Percentiles rank a stretch among this genome's conserved stretches.
Conservation (phyloP, 2,329 filamentous ascomycete species). For the Penicillium corylophilum region DNA sequence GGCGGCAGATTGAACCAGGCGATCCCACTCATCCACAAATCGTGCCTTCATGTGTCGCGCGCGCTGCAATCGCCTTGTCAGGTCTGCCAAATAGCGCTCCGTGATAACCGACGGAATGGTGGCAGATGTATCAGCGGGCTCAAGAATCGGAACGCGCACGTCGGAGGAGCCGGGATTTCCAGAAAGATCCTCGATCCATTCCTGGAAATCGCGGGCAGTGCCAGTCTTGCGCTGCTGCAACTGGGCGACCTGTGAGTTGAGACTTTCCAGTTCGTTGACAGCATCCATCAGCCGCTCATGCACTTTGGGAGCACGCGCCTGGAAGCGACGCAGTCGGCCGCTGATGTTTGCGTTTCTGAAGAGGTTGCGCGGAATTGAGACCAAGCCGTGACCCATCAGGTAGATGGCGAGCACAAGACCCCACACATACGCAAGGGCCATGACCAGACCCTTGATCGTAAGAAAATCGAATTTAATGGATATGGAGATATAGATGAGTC, state of each 20-base stretch:
- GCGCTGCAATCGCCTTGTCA: conserved; percentile 77
- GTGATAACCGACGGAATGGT: conserved; percentile 79
- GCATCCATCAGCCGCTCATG: conserved; percentile 89
- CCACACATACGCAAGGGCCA: conserved; percentile 95
- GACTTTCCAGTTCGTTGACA: conserved; percentile 71
- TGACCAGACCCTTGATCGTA: conserved; percentile 78
- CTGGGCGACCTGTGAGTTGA: conserved; percentile 78
- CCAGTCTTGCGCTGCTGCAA: conserved; percentile 78
- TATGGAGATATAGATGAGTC: conserved; percentile 79
- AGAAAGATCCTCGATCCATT: conserved; percentile 94
- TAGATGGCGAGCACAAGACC: conserved; percentile 90
- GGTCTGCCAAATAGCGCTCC: conserved; percentile 85
- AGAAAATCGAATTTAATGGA: conserved; percentile 70
- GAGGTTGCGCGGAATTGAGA: conserved; percentile 80
- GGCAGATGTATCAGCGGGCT: conserved; percentile 30
- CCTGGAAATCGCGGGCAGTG: conserved; percentile 71
- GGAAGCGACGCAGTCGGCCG: conserved; percentile 70
- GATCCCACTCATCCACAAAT: conserved; percentile 83
- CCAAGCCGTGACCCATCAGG: conserved; percentile 94
- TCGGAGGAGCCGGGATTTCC: conserved; percentile 74
- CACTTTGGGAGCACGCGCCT: conserved; percentile 73
- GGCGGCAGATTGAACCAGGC: conserved; percentile 70
- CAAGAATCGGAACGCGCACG: conserved; percentile 43
- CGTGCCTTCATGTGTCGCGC: conserved; percentile 80
- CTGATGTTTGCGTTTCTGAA: conserved; percentile 77